Percentiles rank a stretch among this genome's conserved stretches.
phyloP scores from a whole-genome alignment of 176 grass and related monocot genomes.

The Triticum turgidum region DNA sequence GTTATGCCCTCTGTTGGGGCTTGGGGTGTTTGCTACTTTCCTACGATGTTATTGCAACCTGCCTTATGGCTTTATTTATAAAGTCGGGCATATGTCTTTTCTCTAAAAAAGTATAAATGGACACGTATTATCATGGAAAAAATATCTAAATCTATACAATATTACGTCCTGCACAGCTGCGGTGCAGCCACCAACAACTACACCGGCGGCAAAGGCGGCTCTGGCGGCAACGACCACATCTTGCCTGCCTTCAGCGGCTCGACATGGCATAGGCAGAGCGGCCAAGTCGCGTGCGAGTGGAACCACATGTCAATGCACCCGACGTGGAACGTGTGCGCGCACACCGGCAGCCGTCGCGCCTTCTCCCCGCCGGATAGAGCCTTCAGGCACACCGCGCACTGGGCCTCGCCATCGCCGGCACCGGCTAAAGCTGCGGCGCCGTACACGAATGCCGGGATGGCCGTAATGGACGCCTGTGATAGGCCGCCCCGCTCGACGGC shows the following conservation, averaged over 20 bases:
- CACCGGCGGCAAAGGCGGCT: slow-evolving; percentile 17
- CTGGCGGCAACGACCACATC: background rate
- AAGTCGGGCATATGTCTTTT: no score
- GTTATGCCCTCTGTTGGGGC: no score
- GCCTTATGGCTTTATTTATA: no score
- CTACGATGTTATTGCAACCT: no score
- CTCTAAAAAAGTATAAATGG: no score
- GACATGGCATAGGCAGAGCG: slow-evolving; percentile 50
- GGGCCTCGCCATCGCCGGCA: background rate
- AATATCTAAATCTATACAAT: slow-evolving; percentile 9
- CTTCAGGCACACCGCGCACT: slow-evolving; percentile 68
- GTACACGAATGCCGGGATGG: slow-evolving; percentile 30
- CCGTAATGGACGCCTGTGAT: background rate
- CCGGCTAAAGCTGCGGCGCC: no score
- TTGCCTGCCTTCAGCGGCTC: slow-evolving; percentile 11
- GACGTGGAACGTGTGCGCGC: slow-evolving; percentile 63
- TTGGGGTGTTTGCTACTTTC: no score
- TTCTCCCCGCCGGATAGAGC: slow-evolving; percentile 33
- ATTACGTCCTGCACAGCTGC: background rate
- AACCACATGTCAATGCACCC: slow-evolving; percentile 77
- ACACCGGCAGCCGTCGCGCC: slow-evolving; percentile 43
- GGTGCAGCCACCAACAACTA: slow-evolving; percentile 5
- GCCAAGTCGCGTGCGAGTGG: slow-evolving; percentile 53
- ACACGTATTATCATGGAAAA: no score
- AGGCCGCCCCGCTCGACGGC: slow-evolving; percentile 6